These are phyloP conservation scores for Peziza echinospora DNA, from an alignment of 495 filamentous ascomycete genomes.

Conservation along the genomic window DNA sequence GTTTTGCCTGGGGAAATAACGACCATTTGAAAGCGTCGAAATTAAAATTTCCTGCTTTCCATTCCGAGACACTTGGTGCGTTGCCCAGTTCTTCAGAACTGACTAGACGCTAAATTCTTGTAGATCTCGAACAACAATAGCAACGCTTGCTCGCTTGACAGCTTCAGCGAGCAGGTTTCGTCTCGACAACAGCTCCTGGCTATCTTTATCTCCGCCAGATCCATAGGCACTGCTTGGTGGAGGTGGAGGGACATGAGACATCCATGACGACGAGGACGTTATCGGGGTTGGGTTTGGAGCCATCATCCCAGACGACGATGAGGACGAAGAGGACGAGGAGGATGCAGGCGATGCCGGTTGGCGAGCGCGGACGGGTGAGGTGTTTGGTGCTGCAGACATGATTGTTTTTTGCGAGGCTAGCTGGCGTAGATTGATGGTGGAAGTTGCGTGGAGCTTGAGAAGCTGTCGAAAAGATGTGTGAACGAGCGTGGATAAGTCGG, in stretches of 20 bases:
- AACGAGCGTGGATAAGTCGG: no score
- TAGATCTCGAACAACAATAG: constrained; percentile 65
- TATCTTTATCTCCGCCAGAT: constrained; percentile 12
- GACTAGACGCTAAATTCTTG: constrained; percentile 40
- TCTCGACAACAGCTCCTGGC: constrained; percentile 10
- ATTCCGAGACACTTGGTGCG: no score
- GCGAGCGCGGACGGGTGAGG: background rate
- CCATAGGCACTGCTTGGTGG: constrained; percentile 9
- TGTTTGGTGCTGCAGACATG: background rate
- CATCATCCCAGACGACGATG: no score
- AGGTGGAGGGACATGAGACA: constrained; percentile 13
- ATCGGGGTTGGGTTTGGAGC: background rate
- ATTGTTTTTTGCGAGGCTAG: no score
- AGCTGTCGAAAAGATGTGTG: no score
- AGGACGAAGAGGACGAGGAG: no score
- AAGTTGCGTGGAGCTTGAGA: no score
- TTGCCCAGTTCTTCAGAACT: no score
- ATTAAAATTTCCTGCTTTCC: no score
- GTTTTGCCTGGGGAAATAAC: no score
- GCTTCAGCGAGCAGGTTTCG: constrained; percentile 81
- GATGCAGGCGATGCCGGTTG: background rate
- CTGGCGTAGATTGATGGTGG: no score
- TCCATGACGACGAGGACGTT: constrained; percentile 12
- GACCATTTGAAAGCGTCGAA: no score
- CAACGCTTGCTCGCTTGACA: constrained; percentile 78